phyloP scores from a whole-genome alignment of 148 eudicot genomes.

The Linanthus parryae region DNA sequence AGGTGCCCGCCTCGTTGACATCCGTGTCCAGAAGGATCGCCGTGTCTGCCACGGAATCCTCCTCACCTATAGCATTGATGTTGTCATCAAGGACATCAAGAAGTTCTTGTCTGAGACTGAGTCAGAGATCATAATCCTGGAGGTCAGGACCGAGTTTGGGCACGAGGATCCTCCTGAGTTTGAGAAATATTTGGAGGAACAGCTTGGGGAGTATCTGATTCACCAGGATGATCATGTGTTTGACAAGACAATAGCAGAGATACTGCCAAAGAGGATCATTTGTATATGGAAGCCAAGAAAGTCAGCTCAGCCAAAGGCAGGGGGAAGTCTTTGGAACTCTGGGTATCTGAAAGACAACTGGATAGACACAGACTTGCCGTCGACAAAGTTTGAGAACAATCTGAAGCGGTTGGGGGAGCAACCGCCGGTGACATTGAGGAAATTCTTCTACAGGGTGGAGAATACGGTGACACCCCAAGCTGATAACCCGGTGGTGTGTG shows the following conservation, averaged over 20 bases:
- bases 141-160: slow-evolving; percentile 84
- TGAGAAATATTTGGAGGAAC: slow-evolving; percentile 55
- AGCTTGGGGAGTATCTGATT: slow-evolving; percentile 66
- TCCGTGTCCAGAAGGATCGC: slow-evolving; percentile 74
- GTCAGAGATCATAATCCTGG: slow-evolving; percentile 82
- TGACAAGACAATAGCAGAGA: slow-evolving; percentile 51
- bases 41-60: slow-evolving; percentile 83
- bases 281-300: slow-evolving; percentile 91
- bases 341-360: slow-evolving; percentile 80
- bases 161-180: slow-evolving; percentile 84
- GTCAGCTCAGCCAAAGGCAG: slow-evolving; percentile 39
- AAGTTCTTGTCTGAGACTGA: slow-evolving; percentile 64
- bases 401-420: slow-evolving; percentile 67
- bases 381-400: slow-evolving; percentile 85
- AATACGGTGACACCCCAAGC: slow-evolving; percentile 92
- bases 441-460: slow-evolving; percentile 79
- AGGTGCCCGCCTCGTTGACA: slow-evolving; percentile 65
- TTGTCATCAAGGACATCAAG: slow-evolving; percentile 61
- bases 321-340: slow-evolving; percentile 57
- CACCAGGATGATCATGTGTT: slow-evolving; percentile 79
- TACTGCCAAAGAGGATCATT: slow-evolving; percentile 69
- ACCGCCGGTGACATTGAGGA: slow-evolving; percentile 43
- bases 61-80: slow-evolving; percentile 54
- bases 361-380: slow-evolving; percentile 87
- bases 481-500: slow-evolving; percentile 80